A percentile compares a stretch with the other conserved stretches of the same genome.
Evolutionary conservation across 129 eudicot genomes (phyloP).

Genomic region (Chrysanthemum makinoi): DNA sequence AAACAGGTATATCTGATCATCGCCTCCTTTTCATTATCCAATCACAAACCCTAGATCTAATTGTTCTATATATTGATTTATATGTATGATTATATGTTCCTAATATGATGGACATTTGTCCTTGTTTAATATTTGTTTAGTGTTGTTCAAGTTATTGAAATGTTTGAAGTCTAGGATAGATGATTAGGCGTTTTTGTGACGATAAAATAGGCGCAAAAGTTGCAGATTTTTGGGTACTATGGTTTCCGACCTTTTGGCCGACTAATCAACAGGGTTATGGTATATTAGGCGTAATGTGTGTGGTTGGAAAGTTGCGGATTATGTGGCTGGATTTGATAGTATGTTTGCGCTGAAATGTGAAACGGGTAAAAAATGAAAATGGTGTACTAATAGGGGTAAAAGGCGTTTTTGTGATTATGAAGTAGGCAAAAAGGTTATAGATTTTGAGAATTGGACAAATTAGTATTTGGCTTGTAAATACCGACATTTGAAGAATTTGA

Average conservation of each 20-base stretch:
- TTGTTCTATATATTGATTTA: slow-evolving; percentile 8
- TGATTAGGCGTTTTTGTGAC: not conserved
- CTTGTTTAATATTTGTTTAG: not conserved
- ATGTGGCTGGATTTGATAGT: too few relatives aligned
- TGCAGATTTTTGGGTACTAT: not conserved
- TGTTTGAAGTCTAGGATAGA: not conserved
- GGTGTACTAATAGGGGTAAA: too few relatives aligned
- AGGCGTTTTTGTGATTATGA: too few relatives aligned
- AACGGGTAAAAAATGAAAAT: too few relatives aligned
- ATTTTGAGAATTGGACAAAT: not conserved
- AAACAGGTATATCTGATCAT: slow-evolving; percentile 23
- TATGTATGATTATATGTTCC: not conserved
- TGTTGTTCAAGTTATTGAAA: not conserved
- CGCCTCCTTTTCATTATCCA: slow-evolving; percentile 13
- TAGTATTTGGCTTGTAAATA: not conserved
- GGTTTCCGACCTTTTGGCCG: too few relatives aligned
- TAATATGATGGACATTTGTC: slow-evolving; percentile 9
- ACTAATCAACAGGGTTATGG: not conserved
- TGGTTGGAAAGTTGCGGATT: too few relatives aligned
- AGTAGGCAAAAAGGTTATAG: too few relatives aligned
- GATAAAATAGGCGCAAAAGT: not conserved
- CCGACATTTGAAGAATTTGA: slow-evolving; percentile 6
- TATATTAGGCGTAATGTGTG: too few relatives aligned
- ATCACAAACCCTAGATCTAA: slow-evolving; percentile 25
- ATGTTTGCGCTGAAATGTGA: too few relatives aligned